Percentiles rank a stretch among this genome's conserved stretches.
phyloP scores from a whole-genome alignment of 2,329 filamentous ascomycete species.

The Aplosporella prunicola region DNA sequence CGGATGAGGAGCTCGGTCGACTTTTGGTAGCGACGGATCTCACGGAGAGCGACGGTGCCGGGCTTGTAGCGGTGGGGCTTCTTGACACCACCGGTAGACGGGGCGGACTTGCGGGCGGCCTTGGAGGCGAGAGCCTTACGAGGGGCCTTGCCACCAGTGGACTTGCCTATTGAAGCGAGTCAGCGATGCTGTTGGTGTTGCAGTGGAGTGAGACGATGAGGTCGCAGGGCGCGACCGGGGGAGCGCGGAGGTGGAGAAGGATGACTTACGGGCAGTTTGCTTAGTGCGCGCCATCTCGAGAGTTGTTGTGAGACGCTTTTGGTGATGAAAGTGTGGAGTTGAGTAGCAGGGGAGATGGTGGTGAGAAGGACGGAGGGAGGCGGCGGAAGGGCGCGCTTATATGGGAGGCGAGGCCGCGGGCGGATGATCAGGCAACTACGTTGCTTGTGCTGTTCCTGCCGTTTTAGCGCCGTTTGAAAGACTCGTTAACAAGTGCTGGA shows the following conservation, averaged over 20 bases:
- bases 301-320: conserved; percentile 5
- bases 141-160: conserved; percentile 62
- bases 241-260: conserved; percentile 14
- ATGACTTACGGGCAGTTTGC: conserved; percentile 46
- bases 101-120: conserved; percentile 96
- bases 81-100: conserved; percentile 71
- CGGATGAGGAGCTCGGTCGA: conserved; percentile 77
- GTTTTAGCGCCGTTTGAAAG: conserved; percentile 13
- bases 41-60: conserved; percentile 78
- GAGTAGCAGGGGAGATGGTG: conserved; percentile 16
- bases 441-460: conserved; percentile 6
- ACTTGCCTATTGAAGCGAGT: conserved; percentile 51
- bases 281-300: conserved; percentile 44
- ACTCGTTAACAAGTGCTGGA: conserved; percentile 14
- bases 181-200: conserved; percentile 18
- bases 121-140: conserved; percentile 98
- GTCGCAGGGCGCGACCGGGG: conserved; percentile 8
- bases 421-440: conserved; percentile 25
- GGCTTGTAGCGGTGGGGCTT: conserved; percentile 48
- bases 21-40: conserved; percentile 86
- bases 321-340: conserved; percentile 9
- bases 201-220: conserved; percentile 10
- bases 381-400: conserved; percentile 28
- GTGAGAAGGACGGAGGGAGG: conserved; percentile 26
- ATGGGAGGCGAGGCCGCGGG: conserved; percentile 21